phyloP scores from a whole-genome alignment of 108 stramenopile genomes.

The Schizochytrium sp. region DNA sequence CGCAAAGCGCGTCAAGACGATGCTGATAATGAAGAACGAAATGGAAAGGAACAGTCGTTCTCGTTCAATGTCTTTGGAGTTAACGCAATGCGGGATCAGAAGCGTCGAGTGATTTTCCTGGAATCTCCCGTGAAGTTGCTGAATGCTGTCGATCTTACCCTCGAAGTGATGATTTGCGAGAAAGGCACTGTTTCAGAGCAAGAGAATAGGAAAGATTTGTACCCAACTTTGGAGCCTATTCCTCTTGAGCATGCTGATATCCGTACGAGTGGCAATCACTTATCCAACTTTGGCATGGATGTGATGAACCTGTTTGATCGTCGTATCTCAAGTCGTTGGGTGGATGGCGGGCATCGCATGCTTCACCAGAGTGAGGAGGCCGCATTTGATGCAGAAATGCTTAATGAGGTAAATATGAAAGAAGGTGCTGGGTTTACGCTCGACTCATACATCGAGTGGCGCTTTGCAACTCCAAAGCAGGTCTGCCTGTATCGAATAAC shows the following conservation, averaged over 20 bases:
- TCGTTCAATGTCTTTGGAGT: slow-evolving; percentile 36
- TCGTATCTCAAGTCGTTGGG: not conserved
- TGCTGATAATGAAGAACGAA: not conserved
- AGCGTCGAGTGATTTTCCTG: slow-evolving; percentile 21
- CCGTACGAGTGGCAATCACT: not conserved
- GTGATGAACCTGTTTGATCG: not conserved
- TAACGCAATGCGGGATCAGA: slow-evolving; percentile 20
- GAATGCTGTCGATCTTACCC: not conserved
- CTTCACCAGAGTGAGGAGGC: slow-evolving; percentile 6
- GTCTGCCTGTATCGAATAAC: slow-evolving; percentile 19
- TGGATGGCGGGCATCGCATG: slow-evolving; percentile 24
- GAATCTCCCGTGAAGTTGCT: slow-evolving; percentile 13
- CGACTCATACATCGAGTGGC: slow-evolving; percentile 34
- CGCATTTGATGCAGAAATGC: slow-evolving; percentile 7
- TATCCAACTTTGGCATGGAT: not conserved
- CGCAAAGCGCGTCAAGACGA: not conserved
- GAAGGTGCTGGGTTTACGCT: slow-evolving; percentile 5
- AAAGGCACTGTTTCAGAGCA: slow-evolving; percentile 16
- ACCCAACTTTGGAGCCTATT: not conserved
- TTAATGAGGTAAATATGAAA: not conserved
- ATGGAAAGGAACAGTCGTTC: not conserved
- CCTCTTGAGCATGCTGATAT: not conserved
- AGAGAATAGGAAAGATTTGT: not conserved
- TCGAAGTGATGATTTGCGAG: slow-evolving; percentile 47
- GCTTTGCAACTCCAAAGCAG: not conserved